phyloP scores from a whole-genome alignment of 352 stramenopile genomes.

The Phytophthora pinifolia region DNA sequence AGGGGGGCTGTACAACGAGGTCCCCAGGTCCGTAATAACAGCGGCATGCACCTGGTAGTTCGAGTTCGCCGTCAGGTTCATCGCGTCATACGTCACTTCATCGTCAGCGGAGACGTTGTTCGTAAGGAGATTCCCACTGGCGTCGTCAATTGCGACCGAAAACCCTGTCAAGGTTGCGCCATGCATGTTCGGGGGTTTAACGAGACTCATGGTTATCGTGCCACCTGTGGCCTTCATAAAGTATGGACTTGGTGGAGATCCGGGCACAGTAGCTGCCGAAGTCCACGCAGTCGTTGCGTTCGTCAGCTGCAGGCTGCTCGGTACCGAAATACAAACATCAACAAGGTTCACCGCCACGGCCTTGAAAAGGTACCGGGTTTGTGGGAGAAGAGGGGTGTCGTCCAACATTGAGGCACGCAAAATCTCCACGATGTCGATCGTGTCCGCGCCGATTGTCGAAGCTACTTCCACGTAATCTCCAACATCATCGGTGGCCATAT shows the following conservation, averaged over 20 bases:
- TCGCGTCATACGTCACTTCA: slow-evolving; percentile 29
- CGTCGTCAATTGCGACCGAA: slow-evolving; percentile 36
- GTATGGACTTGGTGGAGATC: slow-evolving; percentile 41
- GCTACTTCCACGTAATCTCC: slow-evolving; percentile 36
- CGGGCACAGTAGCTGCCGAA: slow-evolving; percentile 32
- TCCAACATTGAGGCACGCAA: slow-evolving; percentile 22
- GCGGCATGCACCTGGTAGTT: slow-evolving; percentile 41
- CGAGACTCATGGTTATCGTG: slow-evolving; percentile 44
- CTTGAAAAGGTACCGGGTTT: slow-evolving; percentile 54
- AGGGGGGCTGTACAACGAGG: slow-evolving; percentile 32
- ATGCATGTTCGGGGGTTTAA: slow-evolving; percentile 53
- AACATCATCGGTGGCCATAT: slow-evolving; percentile 38
- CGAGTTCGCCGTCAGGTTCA: slow-evolving; percentile 29
- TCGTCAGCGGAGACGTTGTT: slow-evolving; percentile 22
- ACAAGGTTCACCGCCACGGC: slow-evolving; percentile 46
- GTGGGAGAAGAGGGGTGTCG: slow-evolving; percentile 29
- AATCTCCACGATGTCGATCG: slow-evolving; percentile 37
- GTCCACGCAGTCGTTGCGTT: slow-evolving; percentile 28
- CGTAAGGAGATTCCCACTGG: slow-evolving; percentile 7
- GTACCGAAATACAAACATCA: slow-evolving; percentile 42
- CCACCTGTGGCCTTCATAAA: slow-evolving; percentile 55
- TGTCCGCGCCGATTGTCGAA: slow-evolving; percentile 23
- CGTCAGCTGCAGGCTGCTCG: slow-evolving; percentile 14
- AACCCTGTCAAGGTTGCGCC: slow-evolving; percentile 49
- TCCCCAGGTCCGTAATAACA: slow-evolving; percentile 41